Percentiles rank a stretch among this genome's conserved stretches.
These are phyloP conservation scores for Metschnikowia aberdeeniae DNA, from an alignment of 805 yeast species.

Conservation along the genomic window DNA sequence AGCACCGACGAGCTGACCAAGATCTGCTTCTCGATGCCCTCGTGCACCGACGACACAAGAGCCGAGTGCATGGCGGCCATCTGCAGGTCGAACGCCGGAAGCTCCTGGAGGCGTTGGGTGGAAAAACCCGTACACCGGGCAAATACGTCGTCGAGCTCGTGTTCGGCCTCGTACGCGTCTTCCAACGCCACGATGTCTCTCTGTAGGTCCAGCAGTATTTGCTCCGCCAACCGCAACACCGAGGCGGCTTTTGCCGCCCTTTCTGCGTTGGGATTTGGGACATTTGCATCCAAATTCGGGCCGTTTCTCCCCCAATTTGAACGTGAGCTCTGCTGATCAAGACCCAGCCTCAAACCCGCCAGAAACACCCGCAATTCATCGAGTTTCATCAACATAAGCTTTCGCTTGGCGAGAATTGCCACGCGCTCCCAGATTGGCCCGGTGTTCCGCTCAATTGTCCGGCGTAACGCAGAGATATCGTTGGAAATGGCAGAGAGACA, in stretches of 20 bases:
- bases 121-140: constrained; percentile 44
- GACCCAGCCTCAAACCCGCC: neutral
- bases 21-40: constrained; percentile 49
- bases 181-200: constrained; percentile 52
- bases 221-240: constrained; percentile 14
- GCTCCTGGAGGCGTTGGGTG: constrained; percentile 44
- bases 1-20: constrained; percentile 52
- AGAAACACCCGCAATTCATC: constrained; percentile 9
- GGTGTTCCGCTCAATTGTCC: constrained; percentile 38
- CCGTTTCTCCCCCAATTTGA: too few relatives aligned
- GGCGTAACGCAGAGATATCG: constrained; percentile 38
- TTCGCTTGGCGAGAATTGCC: constrained; percentile 44
- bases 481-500: constrained; percentile 40
- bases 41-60: constrained; percentile 41
- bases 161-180: constrained; percentile 41
- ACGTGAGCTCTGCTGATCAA: too few relatives aligned
- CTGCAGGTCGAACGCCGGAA: constrained; percentile 52
- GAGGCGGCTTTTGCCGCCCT: neutral
- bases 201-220: constrained; percentile 19
- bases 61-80: constrained; percentile 42
- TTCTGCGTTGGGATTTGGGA: neutral
- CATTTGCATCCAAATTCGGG: too few relatives aligned
- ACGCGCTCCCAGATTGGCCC: constrained; percentile 44
- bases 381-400: constrained; percentile 22
- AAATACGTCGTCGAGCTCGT: constrained; percentile 51